These are phyloP conservation scores for Trypanosoma lewisi DNA, from an alignment of 208 protist species.

Conservation along the genomic window DNA sequence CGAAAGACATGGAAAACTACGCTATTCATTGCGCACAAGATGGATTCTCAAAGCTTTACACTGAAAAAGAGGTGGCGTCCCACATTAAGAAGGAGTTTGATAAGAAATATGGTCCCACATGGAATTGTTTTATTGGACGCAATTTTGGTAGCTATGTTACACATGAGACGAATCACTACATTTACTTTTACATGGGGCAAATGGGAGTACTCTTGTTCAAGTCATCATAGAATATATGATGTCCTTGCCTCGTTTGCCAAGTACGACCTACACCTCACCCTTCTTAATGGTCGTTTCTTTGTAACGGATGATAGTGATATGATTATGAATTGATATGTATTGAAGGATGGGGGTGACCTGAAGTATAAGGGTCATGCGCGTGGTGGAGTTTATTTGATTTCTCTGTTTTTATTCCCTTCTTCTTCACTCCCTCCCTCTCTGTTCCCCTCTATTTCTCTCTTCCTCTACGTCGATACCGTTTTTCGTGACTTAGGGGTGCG, in stretches of 20 bases:
- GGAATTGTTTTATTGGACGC: constrained; percentile 99
- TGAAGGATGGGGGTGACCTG: neutral
- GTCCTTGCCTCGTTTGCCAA: constrained; percentile 1
- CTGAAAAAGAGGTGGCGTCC: constrained; percentile 99
- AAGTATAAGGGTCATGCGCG: neutral
- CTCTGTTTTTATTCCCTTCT: neutral
- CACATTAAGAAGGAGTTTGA: constrained; percentile 99
- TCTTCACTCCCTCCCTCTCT: neutral
- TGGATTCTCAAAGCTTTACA: constrained; percentile 97
- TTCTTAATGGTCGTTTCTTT: neutral
- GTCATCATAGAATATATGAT: constrained; percentile 37
- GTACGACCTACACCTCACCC: neutral
- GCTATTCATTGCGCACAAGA: constrained; percentile 97
- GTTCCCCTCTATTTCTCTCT: too few relatives aligned
- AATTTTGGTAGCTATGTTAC: constrained; percentile 99
- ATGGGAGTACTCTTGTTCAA: constrained; percentile 99
- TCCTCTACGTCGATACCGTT: too few relatives aligned
- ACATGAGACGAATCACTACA: constrained; percentile 99
- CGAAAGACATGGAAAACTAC: constrained; percentile 96
- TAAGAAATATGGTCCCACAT: constrained; percentile 98
- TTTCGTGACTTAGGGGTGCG: too few relatives aligned
- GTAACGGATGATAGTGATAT: neutral
- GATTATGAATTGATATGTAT: neutral
- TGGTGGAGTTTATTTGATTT: neutral
- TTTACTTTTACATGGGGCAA: constrained; percentile 99